Percentiles rank a stretch among this genome's conserved stretches.
Conservation (phyloP, 495 filamentous ascomycete species). For the Neurospora sp. region DNA sequence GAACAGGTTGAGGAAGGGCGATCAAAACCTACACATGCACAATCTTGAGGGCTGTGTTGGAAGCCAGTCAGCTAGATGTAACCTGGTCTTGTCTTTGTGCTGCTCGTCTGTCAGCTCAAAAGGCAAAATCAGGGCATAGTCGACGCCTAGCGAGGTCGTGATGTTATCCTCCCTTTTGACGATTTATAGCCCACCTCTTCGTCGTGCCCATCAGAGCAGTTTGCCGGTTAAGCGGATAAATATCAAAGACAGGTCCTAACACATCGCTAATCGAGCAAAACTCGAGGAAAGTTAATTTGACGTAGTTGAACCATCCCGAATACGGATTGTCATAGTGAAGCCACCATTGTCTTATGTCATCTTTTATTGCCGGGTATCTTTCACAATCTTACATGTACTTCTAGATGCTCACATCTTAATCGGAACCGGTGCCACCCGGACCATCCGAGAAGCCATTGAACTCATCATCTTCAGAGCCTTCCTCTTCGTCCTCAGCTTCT, state of each 20-base stretch:
- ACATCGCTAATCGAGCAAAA: neutral
- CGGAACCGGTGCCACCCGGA: slow-evolving; percentile 30
- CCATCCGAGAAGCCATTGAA: slow-evolving; percentile 37
- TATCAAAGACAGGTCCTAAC: neutral
- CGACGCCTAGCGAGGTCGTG: neutral
- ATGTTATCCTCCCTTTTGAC: neutral
- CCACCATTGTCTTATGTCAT: neutral
- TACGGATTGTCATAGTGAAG: neutral
- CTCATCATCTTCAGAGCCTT: slow-evolving; percentile 36
- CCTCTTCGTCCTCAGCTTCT: slow-evolving; percentile 13
- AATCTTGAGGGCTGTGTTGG: neutral
- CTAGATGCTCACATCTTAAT: slow-evolving; percentile 15
- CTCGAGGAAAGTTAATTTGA: neutral
- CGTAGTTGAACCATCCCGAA: neutral
- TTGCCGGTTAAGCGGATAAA: neutral
- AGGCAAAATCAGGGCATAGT: neutral
- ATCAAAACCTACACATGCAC: neutral
- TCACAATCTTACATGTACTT: neutral
- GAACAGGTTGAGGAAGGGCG: neutral
- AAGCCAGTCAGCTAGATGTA: neutral
- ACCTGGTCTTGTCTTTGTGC: neutral
- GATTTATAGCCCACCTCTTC: neutral
- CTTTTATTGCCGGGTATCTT: neutral
- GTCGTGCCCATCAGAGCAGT: neutral
- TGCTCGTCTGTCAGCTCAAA: neutral